Percentiles rank a stretch among this genome's conserved stretches.
Conservation (phyloP, 1,284 basidiomycete genomes). For the Tilletia setariae region DNA sequence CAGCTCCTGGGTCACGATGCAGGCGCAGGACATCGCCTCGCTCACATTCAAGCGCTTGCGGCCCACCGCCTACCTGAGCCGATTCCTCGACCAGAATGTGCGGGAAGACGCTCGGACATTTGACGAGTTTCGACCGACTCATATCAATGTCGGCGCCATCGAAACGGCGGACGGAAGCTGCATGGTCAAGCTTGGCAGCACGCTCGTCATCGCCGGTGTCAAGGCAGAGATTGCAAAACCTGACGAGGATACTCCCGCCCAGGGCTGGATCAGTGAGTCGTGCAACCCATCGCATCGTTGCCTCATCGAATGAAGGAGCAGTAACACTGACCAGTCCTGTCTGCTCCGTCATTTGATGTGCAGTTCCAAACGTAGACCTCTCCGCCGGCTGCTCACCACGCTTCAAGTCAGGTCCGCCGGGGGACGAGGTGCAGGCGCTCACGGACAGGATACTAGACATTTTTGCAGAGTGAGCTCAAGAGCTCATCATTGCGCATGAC, state of each 20-base stretch:
- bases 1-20: not conserved
- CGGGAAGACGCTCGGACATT: slow-evolving; percentile 33
- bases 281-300: no score
- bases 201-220: slow-evolving; percentile 35
- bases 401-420: slow-evolving; percentile 89
- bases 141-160: slow-evolving; percentile 30
- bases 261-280: slow-evolving; percentile 16
- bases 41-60: slow-evolving; percentile 38
- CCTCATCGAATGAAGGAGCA: no score
- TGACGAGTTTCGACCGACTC: slow-evolving; percentile 26
- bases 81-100: slow-evolving; percentile 34
- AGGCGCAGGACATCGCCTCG: slow-evolving; percentile 10
- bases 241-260: slow-evolving; percentile 5
- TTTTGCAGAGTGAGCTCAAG: slow-evolving; percentile 61
- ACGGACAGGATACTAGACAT: slow-evolving; percentile 62
- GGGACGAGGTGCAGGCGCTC: slow-evolving; percentile 37
- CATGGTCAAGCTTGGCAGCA: slow-evolving; percentile 33
- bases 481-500: not conserved
- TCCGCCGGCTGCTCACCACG: slow-evolving; percentile 85
- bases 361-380: slow-evolving; percentile 75
- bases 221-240: slow-evolving; percentile 33
- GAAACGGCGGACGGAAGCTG: slow-evolving; percentile 34
- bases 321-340: no score
- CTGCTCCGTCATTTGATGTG: not conserved
- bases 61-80: slow-evolving; percentile 34